These are phyloP conservation scores for Cladosporium austrohemisphaericum DNA, from an alignment of 2,329 filamentous ascomycete genomes.

Conservation along the genomic window DNA sequence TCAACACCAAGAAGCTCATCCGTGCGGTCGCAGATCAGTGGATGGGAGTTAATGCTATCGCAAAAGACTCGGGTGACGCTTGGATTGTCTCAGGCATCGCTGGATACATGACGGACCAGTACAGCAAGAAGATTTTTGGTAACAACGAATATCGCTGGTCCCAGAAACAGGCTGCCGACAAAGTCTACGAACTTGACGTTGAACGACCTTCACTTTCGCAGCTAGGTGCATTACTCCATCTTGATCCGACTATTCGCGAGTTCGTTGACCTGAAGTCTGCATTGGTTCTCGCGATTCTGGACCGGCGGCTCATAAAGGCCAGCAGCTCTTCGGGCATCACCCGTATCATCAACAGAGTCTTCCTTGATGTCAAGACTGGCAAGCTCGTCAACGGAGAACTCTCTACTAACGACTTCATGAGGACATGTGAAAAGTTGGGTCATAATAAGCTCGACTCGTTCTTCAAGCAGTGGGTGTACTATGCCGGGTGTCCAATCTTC, in stretches of 20 bases:
- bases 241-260: constrained; percentile 81
- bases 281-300: constrained; percentile 87
- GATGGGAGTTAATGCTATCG: constrained; percentile 88
- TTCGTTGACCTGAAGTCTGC: constrained; percentile 90
- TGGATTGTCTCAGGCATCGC: constrained; percentile 90
- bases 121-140: constrained; percentile 84
- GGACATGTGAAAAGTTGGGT: constrained; percentile 80
- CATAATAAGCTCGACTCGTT: constrained; percentile 85
- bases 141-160: constrained; percentile 93
- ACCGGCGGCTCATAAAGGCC: constrained; percentile 83
- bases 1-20: constrained; percentile 74
- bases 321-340: constrained; percentile 79
- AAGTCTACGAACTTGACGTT: constrained; percentile 74
- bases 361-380: constrained; percentile 81
- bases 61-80: constrained; percentile 72
- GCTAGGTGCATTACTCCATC: constrained; percentile 70
- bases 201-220: constrained; percentile 77
- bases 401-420: constrained; percentile 72
- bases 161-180: constrained; percentile 79
- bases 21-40: constrained; percentile 87
- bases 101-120: constrained; percentile 91
- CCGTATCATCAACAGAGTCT: constrained; percentile 78
- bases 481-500: constrained; percentile 84
- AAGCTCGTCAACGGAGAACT: constrained; percentile 68
- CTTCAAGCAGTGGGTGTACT: constrained; percentile 88